Evolutionary conservation across 2,329 filamentous ascomycete species (phyloP), one percentile per base, ranked within the genome.

Genomic region (Apiospora malaysiana): DNA sequence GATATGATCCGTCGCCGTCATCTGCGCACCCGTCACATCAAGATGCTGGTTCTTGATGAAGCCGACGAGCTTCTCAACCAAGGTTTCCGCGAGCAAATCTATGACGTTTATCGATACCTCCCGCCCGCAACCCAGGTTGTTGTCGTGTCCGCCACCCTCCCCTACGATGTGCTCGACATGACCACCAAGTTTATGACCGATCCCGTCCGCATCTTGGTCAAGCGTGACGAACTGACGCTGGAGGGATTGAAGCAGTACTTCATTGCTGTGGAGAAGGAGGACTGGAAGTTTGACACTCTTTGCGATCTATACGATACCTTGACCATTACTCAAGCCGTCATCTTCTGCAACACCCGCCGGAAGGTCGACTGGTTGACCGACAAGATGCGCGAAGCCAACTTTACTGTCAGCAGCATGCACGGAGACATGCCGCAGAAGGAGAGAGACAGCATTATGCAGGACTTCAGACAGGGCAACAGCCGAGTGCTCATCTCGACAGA

Each of bases 31-130:
- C 89, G 87, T n/a, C 83, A 90, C 71, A 86, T 99, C 75, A 93
- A 91, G 81, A 89, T 97, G 12, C 87, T 99, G 72, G 95, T 98
- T 70, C 94, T 99, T 70, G 96, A 99, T 78, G 96, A 99, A 90
- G 96, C 96, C 83, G 96, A 99, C 87, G 96, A 96, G 83, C 99
- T 99, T 96, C 89, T 99, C 88, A 96, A 99, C 89, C 99, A 99
- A 96, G 96, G 96, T 96, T 99, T 99, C 89, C 96, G 99, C 88
- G 96, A 96, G 79, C 96, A 99, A 86, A 99, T 99, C 81, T 95
- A 96, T 80, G 93, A 95, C 79, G 98, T 99, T 79, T 95, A 99
- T 65, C 95, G 98, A 85, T 94, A 94, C 73, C 99, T 99, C 96
- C 96, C 96, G 71, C 86, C 91, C 75, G 87, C 89, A 77, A 95